Base-by-base conservation (phyloP, 2,329 filamentous ascomycete species). In the Cadophora malorum region DNA sequence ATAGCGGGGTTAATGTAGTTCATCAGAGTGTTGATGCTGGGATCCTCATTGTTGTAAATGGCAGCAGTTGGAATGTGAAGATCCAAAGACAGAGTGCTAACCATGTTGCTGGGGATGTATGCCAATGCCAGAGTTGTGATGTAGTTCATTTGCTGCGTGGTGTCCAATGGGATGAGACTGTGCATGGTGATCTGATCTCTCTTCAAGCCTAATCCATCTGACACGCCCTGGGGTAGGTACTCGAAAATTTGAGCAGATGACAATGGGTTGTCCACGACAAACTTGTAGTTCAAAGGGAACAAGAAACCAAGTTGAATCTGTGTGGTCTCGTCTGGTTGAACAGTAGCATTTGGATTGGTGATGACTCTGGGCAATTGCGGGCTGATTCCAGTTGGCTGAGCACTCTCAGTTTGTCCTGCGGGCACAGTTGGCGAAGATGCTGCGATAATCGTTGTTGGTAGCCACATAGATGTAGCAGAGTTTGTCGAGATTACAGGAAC, bases 241-340 rank as follows among this genome's bases (percentile, higher is more conserved):
- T 87, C 81, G 82, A 97, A 97, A 75, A 99, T 92, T 80, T 98
- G 95, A 49, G 88, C 88, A 5, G 93, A 91, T 21, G 94, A 91
- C 71, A 90, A 84, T 16, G 88, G 84, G 70, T 91, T 88, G 25
- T 82, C 83, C 12, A 91, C 89, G 33, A 98, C 91, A 77, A 96
- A 97, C 9, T 86, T 82, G 79, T 96, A 99, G 81, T 96, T 95
- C 73, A 97, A 85, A 1, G 87, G 86, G 76, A 89, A 91, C 63
- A 88, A 83, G 85, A 98, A 97, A 41, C 92, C 96, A 70, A 98
- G 85, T 78, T 97, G 93, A 73, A 97, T 90, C 73, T 92, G 80
- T 4, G 87, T 88, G 0, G 87, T 88, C 73, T 92, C 91, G 87
- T 72, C 71, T 19, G 76, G 76, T 35, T 72, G 60, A n/a, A 66